A percentile compares a stretch with the other conserved stretches of the same genome.
phyloP scores from a whole-genome alignment of 352 stramenopile species.

The Aphanomyces cochlioides region DNA sequence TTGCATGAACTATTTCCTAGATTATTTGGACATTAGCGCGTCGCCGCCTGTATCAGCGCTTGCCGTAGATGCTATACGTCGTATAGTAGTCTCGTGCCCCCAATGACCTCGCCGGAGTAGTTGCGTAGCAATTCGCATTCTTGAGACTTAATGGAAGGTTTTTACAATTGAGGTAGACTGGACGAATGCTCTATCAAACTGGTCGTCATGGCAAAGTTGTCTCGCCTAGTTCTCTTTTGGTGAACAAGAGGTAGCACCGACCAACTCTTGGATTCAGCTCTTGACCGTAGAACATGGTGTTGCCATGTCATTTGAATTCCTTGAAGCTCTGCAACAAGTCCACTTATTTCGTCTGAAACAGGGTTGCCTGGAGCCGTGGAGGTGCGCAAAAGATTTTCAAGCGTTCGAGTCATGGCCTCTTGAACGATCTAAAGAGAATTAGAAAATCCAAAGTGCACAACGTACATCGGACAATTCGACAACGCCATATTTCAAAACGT shows the following conservation, averaged over 20 bases:
- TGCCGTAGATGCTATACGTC: background rate
- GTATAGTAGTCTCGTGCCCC: background rate
- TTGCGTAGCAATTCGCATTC: no score
- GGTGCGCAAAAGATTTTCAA: background rate
- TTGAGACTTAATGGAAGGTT: background rate
- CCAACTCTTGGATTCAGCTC: background rate
- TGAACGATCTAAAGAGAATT: background rate
- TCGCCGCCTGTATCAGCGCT: background rate
- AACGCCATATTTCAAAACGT: conserved; percentile 10
- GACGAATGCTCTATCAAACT: conserved; percentile 8
- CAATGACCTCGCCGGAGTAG: background rate
- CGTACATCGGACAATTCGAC: conserved; percentile 1
- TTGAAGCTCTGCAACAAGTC: background rate
- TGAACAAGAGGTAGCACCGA: background rate
- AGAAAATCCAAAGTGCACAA: background rate
- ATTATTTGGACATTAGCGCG: conserved; percentile 9
- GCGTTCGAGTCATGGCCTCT: background rate
- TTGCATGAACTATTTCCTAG: background rate
- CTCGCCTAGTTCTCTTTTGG: background rate
- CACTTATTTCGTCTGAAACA: background rate
- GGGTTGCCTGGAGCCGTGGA: background rate
- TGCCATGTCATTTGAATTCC: conserved; percentile 5
- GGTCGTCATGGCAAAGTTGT: background rate
- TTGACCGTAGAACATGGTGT: background rate
- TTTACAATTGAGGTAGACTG: conserved; percentile 22